These are phyloP conservation scores for Sclerotinia spermophila DNA, from an alignment of 2,329 filamentous ascomycete genomes.

Conservation along the genomic window DNA sequence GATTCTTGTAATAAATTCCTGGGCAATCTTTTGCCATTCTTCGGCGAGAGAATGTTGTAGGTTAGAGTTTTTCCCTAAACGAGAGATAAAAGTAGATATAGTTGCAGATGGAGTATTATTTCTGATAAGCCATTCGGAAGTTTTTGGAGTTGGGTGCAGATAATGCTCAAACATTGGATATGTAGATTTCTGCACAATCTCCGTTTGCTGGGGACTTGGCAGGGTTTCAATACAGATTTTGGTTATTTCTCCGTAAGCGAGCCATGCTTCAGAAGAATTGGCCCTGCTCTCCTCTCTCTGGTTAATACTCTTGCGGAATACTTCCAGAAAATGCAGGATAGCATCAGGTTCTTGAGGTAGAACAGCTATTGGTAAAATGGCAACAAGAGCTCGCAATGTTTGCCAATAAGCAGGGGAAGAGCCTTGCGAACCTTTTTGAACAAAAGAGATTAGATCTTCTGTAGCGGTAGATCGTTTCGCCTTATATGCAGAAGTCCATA, in stretches of 20 bases:
- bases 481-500: constrained; percentile 65
- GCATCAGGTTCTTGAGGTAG: constrained; percentile 53
- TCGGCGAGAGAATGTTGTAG: constrained; percentile 48
- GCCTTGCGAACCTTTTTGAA: constrained; percentile 82
- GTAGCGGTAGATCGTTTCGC: constrained; percentile 54
- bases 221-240: constrained; percentile 50
- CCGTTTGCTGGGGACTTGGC: constrained; percentile 42
- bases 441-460: constrained; percentile 62
- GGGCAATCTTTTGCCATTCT: constrained; percentile 62
- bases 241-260: constrained; percentile 65
- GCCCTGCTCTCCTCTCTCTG: constrained; percentile 70
- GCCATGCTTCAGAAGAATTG: constrained; percentile 69
- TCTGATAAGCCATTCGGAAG: constrained; percentile 27
- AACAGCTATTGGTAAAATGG: constrained; percentile 50
- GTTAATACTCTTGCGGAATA: constrained; percentile 67
- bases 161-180: constrained; percentile 55
- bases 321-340: constrained; percentile 58
- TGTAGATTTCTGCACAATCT: constrained; percentile 48
- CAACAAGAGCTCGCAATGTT: constrained; percentile 59
- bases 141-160: constrained; percentile 37
- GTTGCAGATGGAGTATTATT: constrained; percentile 30
- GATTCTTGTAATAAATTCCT: constrained; percentile 61
- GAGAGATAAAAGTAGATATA: constrained; percentile 46
- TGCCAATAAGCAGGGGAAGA: constrained; percentile 71
- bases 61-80: constrained; percentile 42